Base-by-base conservation (phyloP, 139 green algal genomes). In the Edaphochlamys debaryana region DNA sequence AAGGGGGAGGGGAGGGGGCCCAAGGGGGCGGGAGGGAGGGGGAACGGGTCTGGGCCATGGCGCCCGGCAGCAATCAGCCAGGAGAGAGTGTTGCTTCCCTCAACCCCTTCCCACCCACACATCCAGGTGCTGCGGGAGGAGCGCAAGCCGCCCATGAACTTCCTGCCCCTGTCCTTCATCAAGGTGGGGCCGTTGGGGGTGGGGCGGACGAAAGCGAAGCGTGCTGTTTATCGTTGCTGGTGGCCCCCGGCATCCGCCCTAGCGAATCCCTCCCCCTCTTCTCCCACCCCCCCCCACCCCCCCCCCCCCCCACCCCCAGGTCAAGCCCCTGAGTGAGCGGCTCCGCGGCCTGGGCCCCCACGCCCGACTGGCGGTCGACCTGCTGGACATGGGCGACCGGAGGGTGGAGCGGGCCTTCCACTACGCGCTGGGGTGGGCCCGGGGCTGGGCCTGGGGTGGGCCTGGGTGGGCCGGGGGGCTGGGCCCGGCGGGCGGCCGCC, bases 141-240 rank as follows among this genome's bases (percentile, higher is more conserved):
- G 48, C 86, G 91, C n/a, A 79, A 95, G 62, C 87, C 93, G 23
- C 88, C 91, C 20, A 95, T 98, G 89, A 96, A 94, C 40, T 99
- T 99, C 93, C 90, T 98, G 54, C 96, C 96, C 4, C 87, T 98
- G 54, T 79, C 89, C 45, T 92, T 85, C 48, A 88, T 95, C 73
- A 88, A 89, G 85, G 89, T 90, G 37, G 9, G 71, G 22, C n/a
- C 7, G 19, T 8, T 23, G 19, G 6, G 13, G 27, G 27, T 20
- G 64, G 27, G 32, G 42, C 27, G 9, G 19, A 45, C 64, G 13
- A 4, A 41, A 45, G 64, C n/a, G 37, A 4, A 50, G 7, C 11
- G 36, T 52, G 22, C 67, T 75, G 38, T 54, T 9, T 54, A 9
- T 13, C 11, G 11, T 22, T 54, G 45, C 45, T 9, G 45, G 45